Evolutionary conservation across 805 yeast species (phyloP), one percentile per base, ranked within the genome.

Genomic region (Wickerhamiella vanderwaltii): DNA sequence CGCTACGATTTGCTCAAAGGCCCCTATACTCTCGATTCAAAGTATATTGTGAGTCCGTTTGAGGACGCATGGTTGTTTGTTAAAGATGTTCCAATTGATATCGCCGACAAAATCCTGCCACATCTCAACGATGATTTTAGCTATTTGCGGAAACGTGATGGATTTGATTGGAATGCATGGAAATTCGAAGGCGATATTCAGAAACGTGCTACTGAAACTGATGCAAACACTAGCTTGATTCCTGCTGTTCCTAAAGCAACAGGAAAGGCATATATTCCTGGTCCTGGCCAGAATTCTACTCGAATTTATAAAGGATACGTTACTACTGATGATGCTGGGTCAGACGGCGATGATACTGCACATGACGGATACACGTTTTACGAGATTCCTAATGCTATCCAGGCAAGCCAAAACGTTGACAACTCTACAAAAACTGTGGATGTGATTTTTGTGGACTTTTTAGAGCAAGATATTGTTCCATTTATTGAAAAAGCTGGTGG

Each of bases 1-100:
- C 70, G 96, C 41, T 88, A 83, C 55, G 95, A 87, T 59, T 61
- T 87, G 35, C 80, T 79, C 62, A 72, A 77, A 55, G 97, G 96
- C 0, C 77, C 79, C 1, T 87, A 79, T 56, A 86, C 94, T 0
- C 63, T 64, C 33, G 94, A 86, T 57, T 68, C 88, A 0, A 80
- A 80, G 50, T 88, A 68, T 55, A 82, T 80, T 33, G 82, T 88
- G 1, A 77, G 93, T 0, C 96, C 97, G 0, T 87, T 85, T 60
- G 67, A 73, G 41, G 85, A 86, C 54, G 69, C 69, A 30, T 88
- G 96, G 96, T 71, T 67, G 24, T 73, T 69, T 38, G 58, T 87
- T 11, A 63, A 68, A 1, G 63, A 68, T 5, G 58, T 87, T 2
- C 83, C 91, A 0, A 65, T 67, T 41, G 46, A 59, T 1, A 53